Evolutionary conservation across 169 alveolate species (phyloP).

Genomic region (Eimeria tenella): DNA sequence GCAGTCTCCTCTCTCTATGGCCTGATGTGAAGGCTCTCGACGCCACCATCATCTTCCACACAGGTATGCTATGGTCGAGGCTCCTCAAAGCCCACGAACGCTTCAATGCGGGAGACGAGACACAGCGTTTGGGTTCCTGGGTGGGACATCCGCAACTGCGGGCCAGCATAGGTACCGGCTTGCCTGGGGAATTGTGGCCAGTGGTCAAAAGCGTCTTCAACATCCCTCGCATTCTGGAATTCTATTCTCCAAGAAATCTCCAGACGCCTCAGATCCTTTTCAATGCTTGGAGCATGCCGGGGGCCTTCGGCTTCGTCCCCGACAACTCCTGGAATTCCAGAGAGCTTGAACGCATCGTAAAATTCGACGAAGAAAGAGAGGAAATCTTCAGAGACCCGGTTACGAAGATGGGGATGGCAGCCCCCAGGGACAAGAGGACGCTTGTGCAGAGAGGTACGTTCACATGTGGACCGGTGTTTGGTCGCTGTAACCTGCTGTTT

Average conservation of each 20-base stretch:
- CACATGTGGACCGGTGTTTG: not conserved
- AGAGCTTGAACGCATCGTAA: constrained; percentile 2
- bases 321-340: constrained; percentile 19
- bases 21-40: constrained; percentile 52
- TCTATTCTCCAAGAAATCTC: constrained; percentile 49
- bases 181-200: constrained; percentile 59
- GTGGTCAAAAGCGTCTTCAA: constrained; percentile 38
- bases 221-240: constrained; percentile 42
- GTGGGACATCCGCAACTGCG: constrained; percentile 37
- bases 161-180: constrained; percentile 61
- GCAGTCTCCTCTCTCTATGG: constrained; percentile 44
- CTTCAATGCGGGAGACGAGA: constrained; percentile 42
- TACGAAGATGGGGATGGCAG: constrained; percentile 51
- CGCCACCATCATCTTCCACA: constrained; percentile 55
- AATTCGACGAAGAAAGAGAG: constrained; percentile 1
- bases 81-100: constrained; percentile 57
- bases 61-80: constrained; percentile 64
- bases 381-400: constrained; percentile 31
- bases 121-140: constrained; percentile 73
- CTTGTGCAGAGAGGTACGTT: constrained; percentile 42
- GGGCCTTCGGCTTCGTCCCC: constrained; percentile 62
- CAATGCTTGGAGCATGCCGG: constrained; percentile 61
- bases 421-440: not conserved
- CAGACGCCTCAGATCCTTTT: constrained; percentile 43
- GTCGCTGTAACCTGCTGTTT: not conserved